Evolutionary conservation across 106 monocot species (phyloP).

Genomic region (Alisma plantagoaquatica): DNA sequence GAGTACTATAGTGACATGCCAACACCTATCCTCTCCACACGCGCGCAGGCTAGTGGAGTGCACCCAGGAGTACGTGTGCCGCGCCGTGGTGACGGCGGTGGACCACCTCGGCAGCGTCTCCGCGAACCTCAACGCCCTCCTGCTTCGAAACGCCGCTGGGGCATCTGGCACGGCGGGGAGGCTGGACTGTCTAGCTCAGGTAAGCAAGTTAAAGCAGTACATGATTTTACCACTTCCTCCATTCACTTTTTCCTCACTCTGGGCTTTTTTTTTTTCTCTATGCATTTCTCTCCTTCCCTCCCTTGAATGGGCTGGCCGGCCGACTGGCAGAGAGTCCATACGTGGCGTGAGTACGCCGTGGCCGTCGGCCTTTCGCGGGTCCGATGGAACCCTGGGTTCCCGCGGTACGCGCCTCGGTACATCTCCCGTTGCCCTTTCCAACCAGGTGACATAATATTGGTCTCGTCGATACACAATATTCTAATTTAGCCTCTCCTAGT

Average conservation of each 20-base stretch:
- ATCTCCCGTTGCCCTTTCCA: no score
- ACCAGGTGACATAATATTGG: no score
- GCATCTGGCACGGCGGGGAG: slow-evolving; percentile 28
- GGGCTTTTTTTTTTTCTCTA: background rate
- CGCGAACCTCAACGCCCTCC: slow-evolving; percentile 30
- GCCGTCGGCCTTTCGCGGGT: background rate
- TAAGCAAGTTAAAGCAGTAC: slow-evolving; percentile 8
- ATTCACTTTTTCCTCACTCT: background rate
- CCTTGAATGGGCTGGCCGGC: background rate
- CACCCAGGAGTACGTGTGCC: slow-evolving; percentile 53
- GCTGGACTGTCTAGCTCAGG: slow-evolving; percentile 55
- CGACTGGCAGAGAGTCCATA: slow-evolving; percentile 1
- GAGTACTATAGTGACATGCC: no score
- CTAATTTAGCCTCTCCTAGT: no score
- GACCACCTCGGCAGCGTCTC: slow-evolving; percentile 61
- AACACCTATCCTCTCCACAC: no score
- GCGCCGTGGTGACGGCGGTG: slow-evolving; percentile 51
- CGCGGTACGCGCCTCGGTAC: background rate
- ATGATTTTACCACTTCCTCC: no score
- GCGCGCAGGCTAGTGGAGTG: slow-evolving; percentile 23
- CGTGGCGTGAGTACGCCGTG: slow-evolving; percentile 1
- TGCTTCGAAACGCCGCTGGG: slow-evolving; percentile 5
- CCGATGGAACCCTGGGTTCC: background rate
- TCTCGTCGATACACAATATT: no score
- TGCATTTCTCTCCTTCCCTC: background rate